Evolutionary conservation across 768 basidiomycete species (phyloP), one percentile per base, ranked within the genome.

Genomic region (Rhodotorula toruloides): DNA sequence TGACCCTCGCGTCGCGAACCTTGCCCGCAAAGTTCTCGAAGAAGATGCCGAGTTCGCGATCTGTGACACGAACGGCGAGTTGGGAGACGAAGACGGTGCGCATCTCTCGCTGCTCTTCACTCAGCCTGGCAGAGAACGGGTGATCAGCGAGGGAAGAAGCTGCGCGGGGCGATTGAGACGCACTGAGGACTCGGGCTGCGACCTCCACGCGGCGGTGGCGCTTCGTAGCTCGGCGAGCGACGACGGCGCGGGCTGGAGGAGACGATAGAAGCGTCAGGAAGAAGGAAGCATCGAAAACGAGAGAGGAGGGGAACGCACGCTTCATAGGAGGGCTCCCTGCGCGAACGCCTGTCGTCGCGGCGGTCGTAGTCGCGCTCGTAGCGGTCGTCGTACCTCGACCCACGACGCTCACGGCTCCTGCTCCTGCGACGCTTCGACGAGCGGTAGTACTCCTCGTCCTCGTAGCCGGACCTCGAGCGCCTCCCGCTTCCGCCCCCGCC

Each of bases 71-170:
- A 68, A 92, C 91, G 74, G 96, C 91, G 77, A 99, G 86, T 80
- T 98, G 96, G 74, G 93, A 94, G 77, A 96, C 91, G 80, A 98
- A 98, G 73, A 97, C 91, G 74, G 96, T 97, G 78, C 96, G 88
- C 76, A 90, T 88, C 85, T 98, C 96, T 61, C 91, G 92, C 76
- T 98, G 94, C 77, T 97, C 91, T 78, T 92, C 90, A 49, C 63
- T 55, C 14, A 73, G 61, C 40, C 61, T 72, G 56, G 12, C 49
- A 54, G 62, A 67, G 67, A 44, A 54, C 53, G 36, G 9, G 21
- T 31, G 50, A 44, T 42, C 50, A 57, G 37, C 70, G 63, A 47
- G 82, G 80, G 34, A 82, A 83, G 21, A 34, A 48, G 81, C 44
- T 52, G 42, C 6, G 27, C 13, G 29, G 29, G 2, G 48, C 9